Evolutionary conservation across 495 filamentous ascomycete genomes (phyloP).

Genomic region (Tirmania nivea): DNA sequence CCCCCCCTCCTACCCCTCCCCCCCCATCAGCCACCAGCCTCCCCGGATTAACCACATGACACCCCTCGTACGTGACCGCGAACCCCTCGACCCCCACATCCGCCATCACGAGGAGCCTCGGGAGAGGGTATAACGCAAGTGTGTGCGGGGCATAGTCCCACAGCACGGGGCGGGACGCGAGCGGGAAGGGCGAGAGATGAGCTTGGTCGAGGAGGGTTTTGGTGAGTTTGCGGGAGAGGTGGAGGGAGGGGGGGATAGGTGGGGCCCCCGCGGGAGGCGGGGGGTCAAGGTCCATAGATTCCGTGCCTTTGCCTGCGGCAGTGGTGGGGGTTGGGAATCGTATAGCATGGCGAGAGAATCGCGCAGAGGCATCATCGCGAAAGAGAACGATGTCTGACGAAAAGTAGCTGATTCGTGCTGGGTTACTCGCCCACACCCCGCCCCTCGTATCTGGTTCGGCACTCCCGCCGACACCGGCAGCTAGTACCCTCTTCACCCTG

Average conservation of each 20-base stretch:
- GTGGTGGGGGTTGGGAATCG: conserved; percentile 26
- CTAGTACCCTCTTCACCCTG: conserved; percentile 57
- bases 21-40: conserved; percentile 28
- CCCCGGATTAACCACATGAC: conserved; percentile 89
- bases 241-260: conserved; percentile 5
- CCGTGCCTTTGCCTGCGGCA: conserved; percentile 9
- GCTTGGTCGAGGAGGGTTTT: conserved; percentile 90
- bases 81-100: conserved; percentile 65
- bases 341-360: conserved; percentile 54
- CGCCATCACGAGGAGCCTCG: conserved; percentile 57
- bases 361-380: conserved; percentile 59
- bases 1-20: no score
- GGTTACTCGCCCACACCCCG: conserved; percentile 74
- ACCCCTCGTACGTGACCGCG: conserved; percentile 76
- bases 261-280: conserved; percentile 4
- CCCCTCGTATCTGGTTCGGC: conserved; percentile 20
- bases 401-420: conserved; percentile 57
- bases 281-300: conserved; percentile 9
- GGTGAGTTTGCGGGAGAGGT: conserved; percentile 51
- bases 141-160: conserved; percentile 55
- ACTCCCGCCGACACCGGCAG: conserved; percentile 29
- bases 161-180: conserved; percentile 50
- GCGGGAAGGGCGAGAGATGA: conserved; percentile 64
- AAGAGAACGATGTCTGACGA: conserved; percentile 68
- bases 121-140: conserved; percentile 67